Evolutionary conservation across 164 flowering plant species (phyloP).

Genomic region (Magnolia officinalis): DNA sequence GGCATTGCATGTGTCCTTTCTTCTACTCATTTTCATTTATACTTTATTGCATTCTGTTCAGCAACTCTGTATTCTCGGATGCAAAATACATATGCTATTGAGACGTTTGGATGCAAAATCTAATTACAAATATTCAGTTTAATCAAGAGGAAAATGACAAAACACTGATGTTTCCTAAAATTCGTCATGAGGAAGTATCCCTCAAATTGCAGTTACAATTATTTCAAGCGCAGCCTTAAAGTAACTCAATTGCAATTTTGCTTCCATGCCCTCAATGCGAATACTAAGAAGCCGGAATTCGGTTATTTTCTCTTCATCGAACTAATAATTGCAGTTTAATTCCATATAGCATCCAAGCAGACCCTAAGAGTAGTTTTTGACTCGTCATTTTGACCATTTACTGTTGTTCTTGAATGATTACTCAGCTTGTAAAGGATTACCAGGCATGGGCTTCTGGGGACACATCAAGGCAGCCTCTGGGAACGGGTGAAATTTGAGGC

Average conservation of each 20-base stretch:
- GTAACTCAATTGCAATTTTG: background rate
- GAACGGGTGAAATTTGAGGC: slow-evolving; percentile 67
- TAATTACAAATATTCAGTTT: too few species aligned
- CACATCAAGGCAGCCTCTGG: slow-evolving; percentile 75
- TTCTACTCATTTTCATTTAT: too few species aligned
- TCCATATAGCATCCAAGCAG: background rate
- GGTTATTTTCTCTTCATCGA: background rate
- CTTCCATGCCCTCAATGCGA: background rate
- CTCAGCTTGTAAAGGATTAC: slow-evolving; percentile 82
- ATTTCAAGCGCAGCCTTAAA: background rate
- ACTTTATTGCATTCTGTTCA: too few species aligned
- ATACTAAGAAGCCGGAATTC: too few species aligned
- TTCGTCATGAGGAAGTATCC: background rate
- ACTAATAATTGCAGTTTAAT: background rate
- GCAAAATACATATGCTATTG: background rate
- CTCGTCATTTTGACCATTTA: background rate
- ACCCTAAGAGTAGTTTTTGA: background rate
- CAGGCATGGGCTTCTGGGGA: slow-evolving; percentile 89
- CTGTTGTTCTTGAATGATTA: background rate
- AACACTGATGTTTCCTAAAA: background rate
- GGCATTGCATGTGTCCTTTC: too few species aligned
- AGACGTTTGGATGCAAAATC: background rate
- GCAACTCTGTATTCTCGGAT: too few species aligned
- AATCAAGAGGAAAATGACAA: background rate
- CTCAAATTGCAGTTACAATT: background rate